Conservation (phyloP, 495 filamentous ascomycete species). For the Apiosordaria backusii region DNA sequence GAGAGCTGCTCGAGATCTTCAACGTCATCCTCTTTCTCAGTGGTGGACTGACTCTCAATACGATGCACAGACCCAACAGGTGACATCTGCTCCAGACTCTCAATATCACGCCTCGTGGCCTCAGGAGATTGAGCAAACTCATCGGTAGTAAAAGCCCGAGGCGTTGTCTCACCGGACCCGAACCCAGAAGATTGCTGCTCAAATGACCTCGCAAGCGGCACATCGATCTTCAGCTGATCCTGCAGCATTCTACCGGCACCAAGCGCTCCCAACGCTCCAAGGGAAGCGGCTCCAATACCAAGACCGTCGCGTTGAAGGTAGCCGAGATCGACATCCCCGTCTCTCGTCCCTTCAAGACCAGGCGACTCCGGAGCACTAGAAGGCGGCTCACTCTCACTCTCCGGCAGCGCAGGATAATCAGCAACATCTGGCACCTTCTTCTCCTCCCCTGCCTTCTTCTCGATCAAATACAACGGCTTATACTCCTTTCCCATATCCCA, state of each 20-base stretch:
- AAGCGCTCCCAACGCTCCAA: not conserved
- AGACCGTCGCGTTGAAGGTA: not conserved
- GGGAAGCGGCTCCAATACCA: not conserved
- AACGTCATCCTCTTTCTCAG: not conserved
- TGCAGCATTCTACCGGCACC: not conserved
- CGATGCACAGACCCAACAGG: not conserved
- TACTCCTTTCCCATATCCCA: constrained; percentile 50
- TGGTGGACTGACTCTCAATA: not conserved
- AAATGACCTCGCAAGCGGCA: constrained; percentile 19
- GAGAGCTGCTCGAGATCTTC: not conserved
- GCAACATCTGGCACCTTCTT: constrained; percentile 25
- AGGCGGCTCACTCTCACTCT: constrained; percentile 29
- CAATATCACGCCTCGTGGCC: not conserved
- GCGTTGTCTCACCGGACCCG: not conserved
- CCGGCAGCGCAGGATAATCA: constrained; percentile 29
- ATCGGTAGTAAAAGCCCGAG: not conserved
- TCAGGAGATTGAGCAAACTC: not conserved
- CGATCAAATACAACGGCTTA: constrained; percentile 49
- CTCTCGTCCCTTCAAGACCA: constrained; percentile 14
- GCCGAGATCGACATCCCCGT: constrained; percentile 20
- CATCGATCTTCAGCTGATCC: constrained; percentile 12
- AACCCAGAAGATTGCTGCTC: not conserved
- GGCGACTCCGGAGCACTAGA: constrained; percentile 26
- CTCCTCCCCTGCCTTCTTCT: constrained; percentile 38
- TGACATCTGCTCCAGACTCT: not conserved